phyloP scores from a whole-genome alignment of 805 yeast species.

The Komagataella populi region DNA sequence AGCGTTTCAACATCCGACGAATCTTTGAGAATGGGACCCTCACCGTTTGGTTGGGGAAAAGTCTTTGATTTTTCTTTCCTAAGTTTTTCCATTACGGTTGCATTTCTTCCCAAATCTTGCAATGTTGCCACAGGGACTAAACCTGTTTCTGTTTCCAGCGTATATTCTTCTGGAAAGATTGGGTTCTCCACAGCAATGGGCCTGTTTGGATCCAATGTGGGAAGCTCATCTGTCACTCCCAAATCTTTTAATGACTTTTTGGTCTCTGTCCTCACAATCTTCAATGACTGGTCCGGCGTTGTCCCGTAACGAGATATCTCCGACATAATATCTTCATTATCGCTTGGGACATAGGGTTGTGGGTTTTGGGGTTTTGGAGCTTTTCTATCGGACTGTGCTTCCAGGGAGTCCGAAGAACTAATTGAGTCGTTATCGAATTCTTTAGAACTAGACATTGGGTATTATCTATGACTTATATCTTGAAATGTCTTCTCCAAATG shows the following conservation, averaged over 20 bases:
- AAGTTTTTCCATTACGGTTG: conserved; percentile 8
- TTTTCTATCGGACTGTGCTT: not conserved
- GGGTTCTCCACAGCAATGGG: conserved; percentile 44
- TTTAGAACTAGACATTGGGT: not conserved
- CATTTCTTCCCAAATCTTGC: conserved; percentile 47
- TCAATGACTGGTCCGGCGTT: conserved; percentile 21
- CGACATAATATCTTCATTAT: conserved; percentile 31
- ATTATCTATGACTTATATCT: not conserved
- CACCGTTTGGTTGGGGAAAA: conserved; percentile 12
- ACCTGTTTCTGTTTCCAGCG: conserved; percentile 80
- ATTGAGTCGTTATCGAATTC: not conserved
- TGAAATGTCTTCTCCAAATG: not conserved
- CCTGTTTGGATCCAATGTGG: conserved; percentile 41
- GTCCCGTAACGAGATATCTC: conserved; percentile 17
- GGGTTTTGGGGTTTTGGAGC: conserved; percentile 9
- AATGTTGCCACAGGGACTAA: conserved; percentile 71
- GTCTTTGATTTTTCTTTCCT: conserved; percentile 7
- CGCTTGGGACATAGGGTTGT: conserved; percentile 25
- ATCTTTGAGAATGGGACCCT: not conserved
- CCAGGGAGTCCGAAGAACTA: not conserved
- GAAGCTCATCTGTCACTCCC: conserved; percentile 44
- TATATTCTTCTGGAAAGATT: conserved; percentile 87
- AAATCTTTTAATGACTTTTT: conserved; percentile 48
- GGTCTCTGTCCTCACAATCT: conserved; percentile 54
- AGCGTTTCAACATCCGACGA: conserved; percentile 9